A percentile compares a stretch with the other conserved stretches of the same genome.
Evolutionary conservation across 106 monocot species (phyloP).

Genomic region (Platanthera guangdongensis): DNA sequence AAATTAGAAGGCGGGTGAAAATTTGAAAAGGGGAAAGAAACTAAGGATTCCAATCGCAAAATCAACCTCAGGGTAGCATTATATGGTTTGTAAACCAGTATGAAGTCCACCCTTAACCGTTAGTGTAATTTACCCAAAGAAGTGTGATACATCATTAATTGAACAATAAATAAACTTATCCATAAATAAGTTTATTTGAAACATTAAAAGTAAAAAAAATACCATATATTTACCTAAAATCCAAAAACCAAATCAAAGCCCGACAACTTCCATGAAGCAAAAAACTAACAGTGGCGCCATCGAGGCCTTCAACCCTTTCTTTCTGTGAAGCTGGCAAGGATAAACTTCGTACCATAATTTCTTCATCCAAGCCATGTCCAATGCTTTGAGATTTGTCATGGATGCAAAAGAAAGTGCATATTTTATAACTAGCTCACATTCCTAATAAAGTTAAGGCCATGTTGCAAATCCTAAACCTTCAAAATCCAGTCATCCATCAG

Average conservation of each 20-base stretch:
- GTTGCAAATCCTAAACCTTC: constrained; percentile 9
- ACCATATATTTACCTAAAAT: too few species aligned
- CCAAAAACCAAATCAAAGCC: too few species aligned
- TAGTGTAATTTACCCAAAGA: too few species aligned
- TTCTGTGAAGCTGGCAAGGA: neutral
- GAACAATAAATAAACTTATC: neutral
- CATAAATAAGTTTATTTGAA: neutral
- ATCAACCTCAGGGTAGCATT: too few species aligned
- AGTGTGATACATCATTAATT: too few species aligned
- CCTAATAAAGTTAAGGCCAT: too few species aligned
- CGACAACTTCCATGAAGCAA: neutral
- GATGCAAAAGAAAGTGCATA: neutral
- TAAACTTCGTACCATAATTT: neutral
- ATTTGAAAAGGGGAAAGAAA: too few species aligned
- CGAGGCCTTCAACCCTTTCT: neutral
- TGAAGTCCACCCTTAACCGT: too few species aligned
- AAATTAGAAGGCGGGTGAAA: too few species aligned
- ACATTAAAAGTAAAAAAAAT: neutral
- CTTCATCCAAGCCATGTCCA: neutral
- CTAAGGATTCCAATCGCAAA: too few species aligned
- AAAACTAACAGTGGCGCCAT: neutral
- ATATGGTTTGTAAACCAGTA: too few species aligned
- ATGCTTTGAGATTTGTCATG: neutral
- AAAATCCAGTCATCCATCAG: constrained; percentile 48
- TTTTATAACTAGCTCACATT: neutral